These are phyloP conservation scores for Kluyveromyces sp. DNA, from an alignment of 1,139 yeast genomes.

Conservation along the genomic window DNA sequence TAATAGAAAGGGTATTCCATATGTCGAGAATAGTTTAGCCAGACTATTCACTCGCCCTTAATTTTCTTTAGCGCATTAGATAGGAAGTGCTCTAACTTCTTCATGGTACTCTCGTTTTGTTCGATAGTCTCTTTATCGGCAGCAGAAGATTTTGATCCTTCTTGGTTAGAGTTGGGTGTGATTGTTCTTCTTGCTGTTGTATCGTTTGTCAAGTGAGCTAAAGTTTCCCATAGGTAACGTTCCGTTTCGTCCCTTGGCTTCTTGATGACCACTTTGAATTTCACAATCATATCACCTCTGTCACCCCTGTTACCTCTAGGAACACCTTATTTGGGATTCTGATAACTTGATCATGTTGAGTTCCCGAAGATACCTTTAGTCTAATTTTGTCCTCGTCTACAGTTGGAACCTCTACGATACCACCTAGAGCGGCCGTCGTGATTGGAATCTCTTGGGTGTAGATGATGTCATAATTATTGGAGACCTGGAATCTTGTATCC, in stretches of 20 bases:
- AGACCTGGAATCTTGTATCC: slow-evolving; percentile 63
- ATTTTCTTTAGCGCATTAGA: slow-evolving; percentile 56
- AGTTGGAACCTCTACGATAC: slow-evolving; percentile 80
- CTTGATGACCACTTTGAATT: slow-evolving; percentile 61
- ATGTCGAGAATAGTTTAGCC: no score
- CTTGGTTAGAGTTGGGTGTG: neutral
- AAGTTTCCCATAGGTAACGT: slow-evolving; percentile 84
- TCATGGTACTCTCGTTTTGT: slow-evolving; percentile 50
- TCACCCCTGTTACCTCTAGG: slow-evolving; percentile 51
- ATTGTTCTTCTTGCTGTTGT: slow-evolving; percentile 64
- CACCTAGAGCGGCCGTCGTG: slow-evolving; percentile 97
- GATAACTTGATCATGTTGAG: slow-evolving; percentile 67
- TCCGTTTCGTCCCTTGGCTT: slow-evolving; percentile 82
- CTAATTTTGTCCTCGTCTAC: slow-evolving; percentile 68
- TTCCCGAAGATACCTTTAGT: slow-evolving; percentile 78
- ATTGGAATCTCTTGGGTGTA: slow-evolving; percentile 65
- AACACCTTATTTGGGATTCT: slow-evolving; percentile 78
- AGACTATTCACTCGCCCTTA: slow-evolving; percentile 24
- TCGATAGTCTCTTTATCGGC: slow-evolving; percentile 28
- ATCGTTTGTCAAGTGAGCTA: slow-evolving; percentile 87
- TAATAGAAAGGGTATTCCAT: no score
- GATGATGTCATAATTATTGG: slow-evolving; percentile 43
- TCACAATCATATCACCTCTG: slow-evolving; percentile 78
- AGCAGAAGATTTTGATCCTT: slow-evolving; percentile 33
- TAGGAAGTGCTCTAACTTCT: slow-evolving; percentile 55